These are phyloP conservation scores for Paracorniculantispora psalliotae DNA, from an alignment of 2,329 filamentous ascomycete species.

Conservation along the genomic window DNA sequence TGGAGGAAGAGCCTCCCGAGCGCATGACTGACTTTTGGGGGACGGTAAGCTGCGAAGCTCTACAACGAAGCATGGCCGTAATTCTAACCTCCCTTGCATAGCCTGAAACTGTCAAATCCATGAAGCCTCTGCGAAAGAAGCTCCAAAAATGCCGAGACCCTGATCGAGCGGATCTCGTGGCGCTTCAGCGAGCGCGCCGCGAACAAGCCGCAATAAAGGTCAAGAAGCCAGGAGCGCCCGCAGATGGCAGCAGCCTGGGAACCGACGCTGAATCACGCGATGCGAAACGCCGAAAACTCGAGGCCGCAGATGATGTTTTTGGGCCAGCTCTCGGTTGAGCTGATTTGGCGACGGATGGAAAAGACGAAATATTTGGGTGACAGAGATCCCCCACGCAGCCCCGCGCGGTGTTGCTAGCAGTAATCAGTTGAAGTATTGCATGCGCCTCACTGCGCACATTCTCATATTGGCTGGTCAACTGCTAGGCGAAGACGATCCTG, in stretches of 20 bases:
- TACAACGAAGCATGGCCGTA: neutral
- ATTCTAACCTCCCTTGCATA: slow-evolving; percentile 21
- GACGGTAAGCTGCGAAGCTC: slow-evolving; percentile 34
- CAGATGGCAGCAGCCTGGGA: slow-evolving; percentile 43
- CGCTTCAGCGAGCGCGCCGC: slow-evolving; percentile 59
- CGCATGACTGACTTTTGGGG: slow-evolving; percentile 50
- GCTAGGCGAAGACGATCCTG: too few relatives aligned
- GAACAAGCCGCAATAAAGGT: slow-evolving; percentile 43
- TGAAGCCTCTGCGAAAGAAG: slow-evolving; percentile 60
- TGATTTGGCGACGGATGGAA: too few relatives aligned
- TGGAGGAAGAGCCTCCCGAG: slow-evolving; percentile 54
- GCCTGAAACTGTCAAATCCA: slow-evolving; percentile 39
- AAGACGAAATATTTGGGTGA: too few relatives aligned
- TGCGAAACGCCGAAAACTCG: slow-evolving; percentile 43
- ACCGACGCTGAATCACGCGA: slow-evolving; percentile 35
- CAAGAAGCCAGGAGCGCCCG: slow-evolving; percentile 31
- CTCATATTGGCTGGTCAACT: neutral
- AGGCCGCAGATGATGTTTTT: slow-evolving; percentile 41
- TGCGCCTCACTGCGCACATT: neutral
- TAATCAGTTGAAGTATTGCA: neutral
- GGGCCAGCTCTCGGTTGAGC: slow-evolving; percentile 33
- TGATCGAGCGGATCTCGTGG: slow-evolving; percentile 66
- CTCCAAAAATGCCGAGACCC: slow-evolving; percentile 70
- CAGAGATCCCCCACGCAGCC: neutral
- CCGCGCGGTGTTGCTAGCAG: neutral